A percentile compares a stretch with the other conserved stretches of the same genome.
Conservation (phyloP, 192 early-diverging fungal genomes). For the Coemansia sp. region DNA sequence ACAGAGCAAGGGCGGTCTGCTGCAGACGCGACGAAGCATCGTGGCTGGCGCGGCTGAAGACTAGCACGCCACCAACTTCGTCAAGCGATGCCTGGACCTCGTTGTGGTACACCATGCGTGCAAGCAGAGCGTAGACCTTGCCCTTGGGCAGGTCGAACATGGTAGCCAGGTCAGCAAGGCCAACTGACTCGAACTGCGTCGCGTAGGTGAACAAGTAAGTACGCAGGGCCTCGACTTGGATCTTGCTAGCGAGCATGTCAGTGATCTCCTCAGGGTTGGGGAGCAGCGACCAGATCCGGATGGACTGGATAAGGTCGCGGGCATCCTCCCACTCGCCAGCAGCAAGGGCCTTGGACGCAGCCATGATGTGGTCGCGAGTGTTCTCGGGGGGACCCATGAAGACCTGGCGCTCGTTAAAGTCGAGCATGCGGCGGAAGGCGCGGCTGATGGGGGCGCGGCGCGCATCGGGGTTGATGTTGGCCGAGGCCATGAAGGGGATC, state of each 20-base stretch:
- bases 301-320: slow-evolving; percentile 79
- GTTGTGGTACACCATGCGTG: slow-evolving; percentile 94
- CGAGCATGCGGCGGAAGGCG: slow-evolving; percentile 90
- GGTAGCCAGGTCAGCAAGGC: slow-evolving; percentile 74
- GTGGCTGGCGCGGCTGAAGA: slow-evolving; percentile 78
- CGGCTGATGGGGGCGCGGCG: slow-evolving; percentile 84
- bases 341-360: slow-evolving; percentile 88
- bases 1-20: slow-evolving; percentile 81
- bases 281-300: slow-evolving; percentile 98
- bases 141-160: slow-evolving; percentile 85
- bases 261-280: slow-evolving; percentile 78
- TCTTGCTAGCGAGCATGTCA: slow-evolving; percentile 86
- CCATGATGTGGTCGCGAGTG: slow-evolving; percentile 99
- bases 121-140: slow-evolving; percentile 74
- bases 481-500: slow-evolving; percentile 92
- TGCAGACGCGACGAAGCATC: slow-evolving; percentile 74
- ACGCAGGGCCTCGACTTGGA: slow-evolving; percentile 95
- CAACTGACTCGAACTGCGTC: slow-evolving; percentile 87
- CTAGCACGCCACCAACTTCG: slow-evolving; percentile 77
- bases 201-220: slow-evolving; percentile 96
- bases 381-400: slow-evolving; percentile 98
- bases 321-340: slow-evolving; percentile 93
- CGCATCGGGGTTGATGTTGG: slow-evolving; percentile 59
- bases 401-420: slow-evolving; percentile 94
- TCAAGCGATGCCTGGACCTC: slow-evolving; percentile 90